Evolutionary conservation across 768 basidiomycete species (phyloP), one percentile per base, ranked within the genome.

Genomic region (Mycena amicta): DNA sequence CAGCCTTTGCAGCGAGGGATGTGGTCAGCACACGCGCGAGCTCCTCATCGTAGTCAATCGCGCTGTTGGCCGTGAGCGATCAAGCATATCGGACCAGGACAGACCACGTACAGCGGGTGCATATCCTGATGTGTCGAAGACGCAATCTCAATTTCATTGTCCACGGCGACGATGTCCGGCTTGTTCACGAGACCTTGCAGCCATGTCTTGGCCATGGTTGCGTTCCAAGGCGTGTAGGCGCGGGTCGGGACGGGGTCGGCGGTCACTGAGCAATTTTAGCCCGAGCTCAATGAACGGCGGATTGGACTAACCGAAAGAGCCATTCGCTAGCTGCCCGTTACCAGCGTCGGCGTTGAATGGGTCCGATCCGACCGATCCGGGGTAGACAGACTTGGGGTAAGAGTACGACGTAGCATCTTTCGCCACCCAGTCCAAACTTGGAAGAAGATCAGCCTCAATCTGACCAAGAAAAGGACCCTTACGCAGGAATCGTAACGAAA

Each of bases 71-170:
- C n/a, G n/a, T n/a, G n/a, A n/a, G n/a, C n/a, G n/a, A n/a, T n/a
- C n/a, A n/a, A n/a, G n/a, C n/a, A n/a, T n/a, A n/a, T n/a, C n/a
- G n/a, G n/a, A n/a, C n/a, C n/a, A n/a, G n/a, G n/a, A n/a, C n/a
- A n/a, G n/a, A n/a, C n/a, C n/a, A n/a, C n/a, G n/a, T n/a, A n/a
- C n/a, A n/a, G n/a, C 43, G 83, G 81, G 64, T 84, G 83, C 81
- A 84, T 84, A 60, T 84, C 83, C 66, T 80, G 79, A 63, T 84
- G 83, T 18, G 83, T 84, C 59, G 64, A 78, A 51, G 70, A 70
- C 15, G 83, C 79, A 53, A 84, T 84, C 65, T 84, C 83, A 16
- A 84, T 83, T 67, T 84, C 83, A 65, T 84, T 84, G 65, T 84
- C 83, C 55, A 84, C 73, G 4, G 79, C 71, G 15, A 82, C 74